These are phyloP conservation scores for Carex scoparia DNA, from an alignment of 176 grass and related monocot genomes.

Conservation along the genomic window DNA sequence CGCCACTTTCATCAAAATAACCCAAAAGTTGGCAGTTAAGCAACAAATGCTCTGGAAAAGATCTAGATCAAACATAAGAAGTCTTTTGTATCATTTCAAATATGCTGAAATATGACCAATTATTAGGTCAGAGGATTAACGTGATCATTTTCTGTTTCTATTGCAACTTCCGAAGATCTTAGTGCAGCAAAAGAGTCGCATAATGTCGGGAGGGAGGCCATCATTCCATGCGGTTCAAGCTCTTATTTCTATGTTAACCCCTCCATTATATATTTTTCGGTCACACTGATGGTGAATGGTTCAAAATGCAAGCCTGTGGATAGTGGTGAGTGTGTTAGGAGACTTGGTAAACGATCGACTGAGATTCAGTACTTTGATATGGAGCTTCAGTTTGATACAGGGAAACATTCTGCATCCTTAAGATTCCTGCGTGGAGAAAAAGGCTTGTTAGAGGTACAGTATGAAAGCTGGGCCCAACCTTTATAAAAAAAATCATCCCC, in stretches of 20 bases:
- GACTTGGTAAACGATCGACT: conserved; percentile 55
- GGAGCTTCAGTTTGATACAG: conserved; percentile 59
- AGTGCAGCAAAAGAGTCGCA: conserved; percentile 29
- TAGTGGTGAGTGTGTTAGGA: conserved; percentile 59
- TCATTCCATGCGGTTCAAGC: conserved; percentile 52
- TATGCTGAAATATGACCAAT: neutral
- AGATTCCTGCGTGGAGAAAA: conserved; percentile 66
- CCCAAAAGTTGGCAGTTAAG: conserved; percentile 3
- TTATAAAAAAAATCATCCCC: neutral
- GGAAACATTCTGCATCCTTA: conserved; percentile 60
- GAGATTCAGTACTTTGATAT: conserved; percentile 66
- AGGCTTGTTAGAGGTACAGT: conserved; percentile 67
- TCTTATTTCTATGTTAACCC: conserved; percentile 84
- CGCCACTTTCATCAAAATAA: neutral
- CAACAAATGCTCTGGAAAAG: neutral
- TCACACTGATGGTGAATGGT: conserved; percentile 53
- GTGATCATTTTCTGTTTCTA: conserved; percentile 14
- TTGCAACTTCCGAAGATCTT: conserved; percentile 46
- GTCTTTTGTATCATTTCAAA: neutral
- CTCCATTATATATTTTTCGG: conserved; percentile 48
- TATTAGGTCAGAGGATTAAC: neutral
- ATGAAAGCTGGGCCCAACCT: neutral
- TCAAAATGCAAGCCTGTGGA: conserved; percentile 61
- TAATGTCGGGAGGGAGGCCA: conserved; percentile 49
- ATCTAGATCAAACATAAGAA: neutral